Conservation (phyloP, 176 grass and related monocot genomes). For the Paspalum notatum region DNA sequence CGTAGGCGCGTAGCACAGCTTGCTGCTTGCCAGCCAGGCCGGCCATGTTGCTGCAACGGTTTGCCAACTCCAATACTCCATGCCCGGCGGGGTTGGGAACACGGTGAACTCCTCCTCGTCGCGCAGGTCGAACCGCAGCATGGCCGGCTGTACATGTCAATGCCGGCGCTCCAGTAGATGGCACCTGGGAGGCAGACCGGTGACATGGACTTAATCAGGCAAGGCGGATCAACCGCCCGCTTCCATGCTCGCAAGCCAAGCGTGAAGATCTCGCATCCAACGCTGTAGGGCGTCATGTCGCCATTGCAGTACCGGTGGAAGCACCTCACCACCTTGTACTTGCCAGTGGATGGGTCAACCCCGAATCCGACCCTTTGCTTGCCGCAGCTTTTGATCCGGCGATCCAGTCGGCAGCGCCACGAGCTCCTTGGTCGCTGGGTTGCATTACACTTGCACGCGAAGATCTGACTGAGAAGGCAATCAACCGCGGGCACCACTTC, state of each 20-base stretch:
- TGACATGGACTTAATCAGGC: not conserved
- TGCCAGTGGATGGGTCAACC: not conserved
- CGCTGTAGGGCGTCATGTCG: not conserved
- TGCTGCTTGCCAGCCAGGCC: not conserved
- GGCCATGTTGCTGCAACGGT: not conserved
- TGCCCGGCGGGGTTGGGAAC: not conserved
- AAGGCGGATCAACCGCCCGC: not conserved
- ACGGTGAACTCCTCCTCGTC: not conserved
- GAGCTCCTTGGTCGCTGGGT: not conserved
- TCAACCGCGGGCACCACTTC: too few relatives aligned
- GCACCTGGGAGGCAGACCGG: not conserved
- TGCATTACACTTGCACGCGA: not conserved
- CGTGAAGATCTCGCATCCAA: not conserved
- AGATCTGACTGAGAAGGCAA: too few relatives aligned
- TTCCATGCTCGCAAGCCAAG: not conserved
- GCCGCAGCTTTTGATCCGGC: not conserved
- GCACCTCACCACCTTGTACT: conserved; percentile 11
- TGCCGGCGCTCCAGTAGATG: not conserved
- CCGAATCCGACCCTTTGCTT: not conserved
- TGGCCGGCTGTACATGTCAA: not conserved
- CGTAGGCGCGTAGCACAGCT: not conserved
- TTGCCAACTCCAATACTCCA: not conserved
- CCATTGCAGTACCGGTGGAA: not conserved
- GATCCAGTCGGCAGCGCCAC: not conserved
- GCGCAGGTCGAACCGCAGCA: not conserved